Evolutionary conservation across 164 flowering plant genomes (phyloP).

Genomic region (Umbilicus rupestris): DNA sequence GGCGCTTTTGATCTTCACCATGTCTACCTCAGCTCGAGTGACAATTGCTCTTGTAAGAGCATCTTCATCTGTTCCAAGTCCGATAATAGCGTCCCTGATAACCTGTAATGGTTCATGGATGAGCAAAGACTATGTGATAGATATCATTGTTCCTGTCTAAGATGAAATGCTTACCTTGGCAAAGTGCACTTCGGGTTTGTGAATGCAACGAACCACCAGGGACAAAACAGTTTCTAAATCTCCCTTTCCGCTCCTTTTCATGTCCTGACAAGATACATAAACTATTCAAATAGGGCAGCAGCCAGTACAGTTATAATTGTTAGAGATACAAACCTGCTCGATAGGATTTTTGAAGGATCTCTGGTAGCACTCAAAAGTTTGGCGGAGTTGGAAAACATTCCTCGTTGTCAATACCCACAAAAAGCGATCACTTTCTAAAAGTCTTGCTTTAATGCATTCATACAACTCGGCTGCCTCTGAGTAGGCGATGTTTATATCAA

Average conservation of each 20-base stretch:
- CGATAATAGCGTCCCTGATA: slow-evolving; percentile 38
- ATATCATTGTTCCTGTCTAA: not conserved
- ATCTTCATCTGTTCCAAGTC: slow-evolving; percentile 77
- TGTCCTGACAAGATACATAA: slow-evolving; percentile 31
- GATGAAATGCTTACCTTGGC: slow-evolving; percentile 40
- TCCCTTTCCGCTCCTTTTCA: slow-evolving; percentile 31
- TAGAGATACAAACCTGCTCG: slow-evolving; percentile 33
- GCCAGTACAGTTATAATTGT: not conserved
- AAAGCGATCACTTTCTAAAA: slow-evolving; percentile 39
- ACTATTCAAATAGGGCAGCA: not conserved
- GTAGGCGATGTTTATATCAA: slow-evolving; percentile 34
- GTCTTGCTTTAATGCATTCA: slow-evolving; percentile 38
- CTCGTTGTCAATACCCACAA: slow-evolving; percentile 54
- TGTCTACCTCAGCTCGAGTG: slow-evolving; percentile 61
- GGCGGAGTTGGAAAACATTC: slow-evolving; percentile 51
- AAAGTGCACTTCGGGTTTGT: slow-evolving; percentile 61
- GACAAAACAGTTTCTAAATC: slow-evolving; percentile 36
- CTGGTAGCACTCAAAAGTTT: slow-evolving; percentile 47
- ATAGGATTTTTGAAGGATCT: slow-evolving; percentile 37
- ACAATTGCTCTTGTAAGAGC: slow-evolving; percentile 60
- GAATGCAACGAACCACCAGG: slow-evolving; percentile 46
- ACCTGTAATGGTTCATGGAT: slow-evolving; percentile 27
- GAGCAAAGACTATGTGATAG: not conserved
- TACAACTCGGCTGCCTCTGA: slow-evolving; percentile 43
- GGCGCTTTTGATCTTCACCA: slow-evolving; percentile 45